Evolutionary conservation across 2,329 filamentous ascomycete genomes (phyloP).

Genomic region (Trichophaea hybrida): DNA sequence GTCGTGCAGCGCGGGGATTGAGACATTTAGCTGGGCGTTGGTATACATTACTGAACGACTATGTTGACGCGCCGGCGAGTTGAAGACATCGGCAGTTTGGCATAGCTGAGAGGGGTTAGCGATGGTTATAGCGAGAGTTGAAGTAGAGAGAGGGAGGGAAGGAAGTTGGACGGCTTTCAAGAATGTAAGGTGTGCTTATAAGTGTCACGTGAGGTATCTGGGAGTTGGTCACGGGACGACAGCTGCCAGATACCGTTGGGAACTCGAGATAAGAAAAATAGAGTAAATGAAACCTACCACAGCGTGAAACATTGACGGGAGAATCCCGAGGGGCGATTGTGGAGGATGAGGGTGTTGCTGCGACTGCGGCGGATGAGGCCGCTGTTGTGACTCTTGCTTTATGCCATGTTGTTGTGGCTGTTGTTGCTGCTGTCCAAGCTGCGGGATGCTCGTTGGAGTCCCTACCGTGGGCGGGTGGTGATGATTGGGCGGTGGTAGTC

Average conservation of each 20-base stretch:
- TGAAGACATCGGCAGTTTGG: slow-evolving; percentile 26
- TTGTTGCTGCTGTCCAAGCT: background rate
- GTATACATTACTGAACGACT: slow-evolving; percentile 25
- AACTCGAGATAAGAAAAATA: background rate
- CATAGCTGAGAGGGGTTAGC: slow-evolving; percentile 8
- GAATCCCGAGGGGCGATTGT: slow-evolving; percentile 11
- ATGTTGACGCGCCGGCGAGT: slow-evolving; percentile 21
- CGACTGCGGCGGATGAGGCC: background rate
- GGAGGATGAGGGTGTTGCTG: background rate
- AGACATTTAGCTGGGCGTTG: slow-evolving; percentile 22
- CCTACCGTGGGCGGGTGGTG: too few relatives aligned
- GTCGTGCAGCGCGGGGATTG: slow-evolving; percentile 23
- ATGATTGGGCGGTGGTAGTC: too few relatives aligned
- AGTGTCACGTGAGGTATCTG: background rate
- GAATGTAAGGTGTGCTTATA: background rate
- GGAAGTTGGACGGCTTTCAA: background rate
- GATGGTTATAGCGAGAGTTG: background rate
- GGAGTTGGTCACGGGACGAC: background rate
- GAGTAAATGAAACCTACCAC: slow-evolving; percentile 14
- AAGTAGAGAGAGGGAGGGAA: background rate
- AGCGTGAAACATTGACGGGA: slow-evolving; percentile 21
- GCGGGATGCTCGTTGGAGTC: background rate
- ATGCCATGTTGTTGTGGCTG: background rate
- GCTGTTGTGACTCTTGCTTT: background rate
- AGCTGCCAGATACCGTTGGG: background rate